phyloP scores from a whole-genome alignment of 352 stramenopile genomes.

The Phytophthora pseudosyringae region DNA sequence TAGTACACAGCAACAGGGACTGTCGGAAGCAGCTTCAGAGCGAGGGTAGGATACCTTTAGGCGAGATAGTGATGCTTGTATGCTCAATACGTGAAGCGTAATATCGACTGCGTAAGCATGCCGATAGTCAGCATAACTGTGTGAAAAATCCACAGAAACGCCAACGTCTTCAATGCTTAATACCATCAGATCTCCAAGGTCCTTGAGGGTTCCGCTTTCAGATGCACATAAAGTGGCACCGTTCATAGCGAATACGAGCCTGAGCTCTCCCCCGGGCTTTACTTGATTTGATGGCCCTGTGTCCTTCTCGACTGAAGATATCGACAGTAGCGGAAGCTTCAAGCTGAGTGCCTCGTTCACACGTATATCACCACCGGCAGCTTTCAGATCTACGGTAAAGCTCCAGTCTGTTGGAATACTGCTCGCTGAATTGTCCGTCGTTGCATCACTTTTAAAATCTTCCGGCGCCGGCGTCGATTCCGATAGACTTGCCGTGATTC shows the following conservation, averaged over 20 bases:
- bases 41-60: constrained; percentile 37
- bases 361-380: constrained; percentile 31
- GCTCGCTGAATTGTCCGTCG: background rate
- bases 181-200: constrained; percentile 24
- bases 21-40: background rate
- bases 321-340: constrained; percentile 24
- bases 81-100: constrained; percentile 24
- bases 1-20: constrained; percentile 2
- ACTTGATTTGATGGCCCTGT: constrained; percentile 1
- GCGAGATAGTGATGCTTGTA: constrained; percentile 36
- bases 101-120: constrained; percentile 29
- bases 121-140: constrained; percentile 20
- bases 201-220: constrained; percentile 27
- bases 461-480: background rate
- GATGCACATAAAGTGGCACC: constrained; percentile 22
- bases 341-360: constrained; percentile 42
- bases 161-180: constrained; percentile 23
- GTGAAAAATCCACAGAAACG: constrained; percentile 27
- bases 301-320: constrained; percentile 32
- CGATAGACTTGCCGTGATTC: constrained; percentile 15
- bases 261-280: constrained; percentile 24
- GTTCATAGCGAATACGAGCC: constrained; percentile 25
- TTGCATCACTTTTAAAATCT: background rate
- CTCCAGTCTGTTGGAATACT: constrained; percentile 33
- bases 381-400: constrained; percentile 32